Evolutionary conservation across 1,284 basidiomycete species (phyloP).

Genomic region (Earliella scabrosa): DNA sequence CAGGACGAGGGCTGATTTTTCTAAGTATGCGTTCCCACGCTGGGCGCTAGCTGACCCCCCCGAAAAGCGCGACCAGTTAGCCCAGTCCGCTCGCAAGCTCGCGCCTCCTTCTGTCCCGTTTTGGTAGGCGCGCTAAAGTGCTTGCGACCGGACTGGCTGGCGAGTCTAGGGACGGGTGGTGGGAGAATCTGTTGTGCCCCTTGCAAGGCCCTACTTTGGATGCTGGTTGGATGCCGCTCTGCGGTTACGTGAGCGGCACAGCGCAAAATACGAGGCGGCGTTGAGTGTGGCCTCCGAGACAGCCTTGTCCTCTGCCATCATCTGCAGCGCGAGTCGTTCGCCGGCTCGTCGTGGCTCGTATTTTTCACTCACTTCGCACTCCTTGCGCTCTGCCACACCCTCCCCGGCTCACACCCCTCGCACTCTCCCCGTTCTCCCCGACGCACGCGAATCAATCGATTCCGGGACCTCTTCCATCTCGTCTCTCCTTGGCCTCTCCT

Average conservation of each 20-base stretch:
- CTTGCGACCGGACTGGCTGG: no score
- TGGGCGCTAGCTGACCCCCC: no score
- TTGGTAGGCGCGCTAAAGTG: no score
- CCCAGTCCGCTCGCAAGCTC: no score
- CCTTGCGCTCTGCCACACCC: constrained; percentile 14
- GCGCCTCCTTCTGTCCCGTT: no score
- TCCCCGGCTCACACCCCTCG: not conserved
- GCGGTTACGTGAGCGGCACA: constrained; percentile 27
- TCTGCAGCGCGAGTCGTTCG: constrained; percentile 14
- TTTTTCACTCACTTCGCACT: constrained; percentile 21
- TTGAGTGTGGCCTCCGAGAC: constrained; percentile 6
- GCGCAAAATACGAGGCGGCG: constrained; percentile 19
- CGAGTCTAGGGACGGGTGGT: no score
- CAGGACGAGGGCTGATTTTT: no score
- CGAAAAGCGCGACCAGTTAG: no score
- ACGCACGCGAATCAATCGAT: constrained; percentile 19
- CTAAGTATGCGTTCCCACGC: no score
- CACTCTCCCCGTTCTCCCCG: not conserved
- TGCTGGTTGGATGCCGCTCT: constrained; percentile 1
- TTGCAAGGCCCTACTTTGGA: no score
- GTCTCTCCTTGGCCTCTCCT: constrained; percentile 10
- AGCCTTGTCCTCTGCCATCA: constrained; percentile 24
- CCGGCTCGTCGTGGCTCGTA: constrained; percentile 16
- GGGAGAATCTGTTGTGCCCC: no score
- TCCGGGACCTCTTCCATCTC: constrained; percentile 5